Conservation (phyloP, 139 green algal genomes). For the Chlorokybus atmophyticus region DNA sequence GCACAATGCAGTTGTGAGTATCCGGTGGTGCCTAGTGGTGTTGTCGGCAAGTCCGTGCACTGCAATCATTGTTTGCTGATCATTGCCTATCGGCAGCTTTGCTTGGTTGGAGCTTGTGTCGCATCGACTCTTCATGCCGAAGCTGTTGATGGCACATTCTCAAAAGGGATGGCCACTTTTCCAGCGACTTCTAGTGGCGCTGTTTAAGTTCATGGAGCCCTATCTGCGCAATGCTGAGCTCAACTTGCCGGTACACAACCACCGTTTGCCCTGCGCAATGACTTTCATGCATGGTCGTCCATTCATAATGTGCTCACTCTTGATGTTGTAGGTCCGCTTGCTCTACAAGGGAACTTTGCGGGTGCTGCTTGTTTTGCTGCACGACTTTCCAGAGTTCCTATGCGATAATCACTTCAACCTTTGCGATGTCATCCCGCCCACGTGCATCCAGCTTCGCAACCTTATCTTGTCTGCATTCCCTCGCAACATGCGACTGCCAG, state of each 20-base stretch:
- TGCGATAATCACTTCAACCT: constrained; percentile 91
- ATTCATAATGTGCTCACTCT: too few relatives aligned
- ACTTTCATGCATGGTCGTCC: too few relatives aligned
- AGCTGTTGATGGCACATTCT: constrained; percentile 54
- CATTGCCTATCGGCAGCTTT: too few relatives aligned
- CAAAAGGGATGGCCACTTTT: constrained; percentile 53
- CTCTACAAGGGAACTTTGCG: constrained; percentile 91
- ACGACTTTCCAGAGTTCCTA: constrained; percentile 99
- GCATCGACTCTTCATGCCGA: constrained; percentile 82
- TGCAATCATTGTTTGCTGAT: too few relatives aligned
- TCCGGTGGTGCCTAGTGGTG: neutral
- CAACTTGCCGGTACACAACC: constrained; percentile 34
- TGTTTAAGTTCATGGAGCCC: constrained; percentile 92
- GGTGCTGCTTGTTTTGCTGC: constrained; percentile 94
- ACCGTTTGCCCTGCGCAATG: too few relatives aligned
- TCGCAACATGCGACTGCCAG: constrained; percentile 88
- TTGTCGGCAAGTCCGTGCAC: neutral
- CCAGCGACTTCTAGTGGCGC: constrained; percentile 50
- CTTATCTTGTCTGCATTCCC: constrained; percentile 93
- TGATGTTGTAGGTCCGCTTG: constrained; percentile 41
- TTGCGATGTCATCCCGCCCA: constrained; percentile 79
- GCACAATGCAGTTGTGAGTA: neutral
- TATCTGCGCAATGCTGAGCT: constrained; percentile 81
- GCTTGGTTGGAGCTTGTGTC: constrained; percentile 86
- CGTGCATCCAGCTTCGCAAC: constrained; percentile 96